Percentiles rank a stretch among this genome's conserved stretches.
Conservation (phyloP, 2,329 filamentous ascomycete genomes). For the Diaporthe sp. region DNA sequence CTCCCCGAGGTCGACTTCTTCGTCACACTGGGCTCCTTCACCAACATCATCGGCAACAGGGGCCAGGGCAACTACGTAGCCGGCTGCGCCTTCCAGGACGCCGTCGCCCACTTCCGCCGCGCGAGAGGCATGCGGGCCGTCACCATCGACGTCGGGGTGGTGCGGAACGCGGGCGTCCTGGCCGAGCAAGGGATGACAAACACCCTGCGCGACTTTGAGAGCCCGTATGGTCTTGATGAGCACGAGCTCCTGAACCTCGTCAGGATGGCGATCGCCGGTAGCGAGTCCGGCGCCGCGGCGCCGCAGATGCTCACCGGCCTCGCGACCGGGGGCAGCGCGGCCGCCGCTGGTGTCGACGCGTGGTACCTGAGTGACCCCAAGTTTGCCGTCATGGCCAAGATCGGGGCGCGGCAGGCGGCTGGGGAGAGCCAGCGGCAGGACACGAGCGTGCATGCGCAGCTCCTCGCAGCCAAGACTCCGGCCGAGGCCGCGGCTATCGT, state of each 20-base stretch:
- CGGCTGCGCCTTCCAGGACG: slow-evolving; percentile 53
- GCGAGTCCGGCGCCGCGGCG: background rate
- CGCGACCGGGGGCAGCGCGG: background rate
- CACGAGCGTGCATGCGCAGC: background rate
- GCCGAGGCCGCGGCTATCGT: background rate
- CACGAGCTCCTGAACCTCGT: background rate
- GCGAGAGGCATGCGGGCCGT: slow-evolving; percentile 43
- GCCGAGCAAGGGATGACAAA: slow-evolving; percentile 36
- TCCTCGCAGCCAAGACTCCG: background rate
- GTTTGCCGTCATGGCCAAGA: background rate
- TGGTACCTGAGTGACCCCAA: slow-evolving; percentile 1
- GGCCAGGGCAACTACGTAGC: slow-evolving; percentile 42
- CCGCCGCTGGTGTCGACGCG: background rate
- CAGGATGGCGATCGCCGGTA: background rate
- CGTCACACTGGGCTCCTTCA: slow-evolving; percentile 3
- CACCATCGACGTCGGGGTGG: slow-evolving; percentile 45
- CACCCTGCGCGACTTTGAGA: background rate
- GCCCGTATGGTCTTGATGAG: background rate
- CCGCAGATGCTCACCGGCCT: background rate
- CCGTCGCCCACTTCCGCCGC: slow-evolving; percentile 43
- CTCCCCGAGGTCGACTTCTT: slow-evolving; percentile 12
- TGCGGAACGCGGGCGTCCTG: slow-evolving; percentile 47
- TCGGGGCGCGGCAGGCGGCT: background rate
- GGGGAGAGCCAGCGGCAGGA: background rate
- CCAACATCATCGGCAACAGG: background rate